Percentiles rank a stretch among this genome's conserved stretches.
Conservation (phyloP, 2,329 filamentous ascomycete species). For the Emmonsiellopsis sp. region DNA sequence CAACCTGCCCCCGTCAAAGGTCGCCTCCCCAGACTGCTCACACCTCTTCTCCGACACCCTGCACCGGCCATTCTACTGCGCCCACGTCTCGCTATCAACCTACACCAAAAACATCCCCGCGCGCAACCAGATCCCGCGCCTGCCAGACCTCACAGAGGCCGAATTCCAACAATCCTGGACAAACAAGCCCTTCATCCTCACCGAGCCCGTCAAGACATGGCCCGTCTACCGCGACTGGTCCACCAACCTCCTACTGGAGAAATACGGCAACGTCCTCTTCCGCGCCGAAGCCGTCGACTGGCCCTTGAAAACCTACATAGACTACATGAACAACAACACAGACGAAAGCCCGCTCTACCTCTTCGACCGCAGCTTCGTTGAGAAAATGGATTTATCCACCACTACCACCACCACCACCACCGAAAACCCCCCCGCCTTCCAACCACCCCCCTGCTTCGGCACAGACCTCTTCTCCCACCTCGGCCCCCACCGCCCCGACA, state of each 20-base stretch:
- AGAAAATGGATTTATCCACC: conserved; percentile 70
- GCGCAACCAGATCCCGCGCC: conserved; percentile 62
- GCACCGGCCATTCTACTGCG: conserved; percentile 83
- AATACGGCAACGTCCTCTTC: conserved; percentile 61
- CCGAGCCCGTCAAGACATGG: conserved; percentile 72
- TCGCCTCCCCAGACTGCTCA: conserved; percentile 58
- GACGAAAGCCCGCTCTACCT: conserved; percentile 91
- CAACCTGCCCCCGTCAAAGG: conserved; percentile 44
- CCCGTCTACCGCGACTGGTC: conserved; percentile 68
- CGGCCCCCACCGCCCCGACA: conserved; percentile 68
- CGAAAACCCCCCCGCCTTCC: conserved; percentile 50
- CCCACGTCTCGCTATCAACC: conserved; percentile 58
- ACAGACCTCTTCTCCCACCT: conserved; percentile 77
- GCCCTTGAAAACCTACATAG: conserved; percentile 69
- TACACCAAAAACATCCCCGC: conserved; percentile 64
- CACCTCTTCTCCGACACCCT: conserved; percentile 83
- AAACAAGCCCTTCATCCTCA: conserved; percentile 76
- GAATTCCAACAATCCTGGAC: conserved; percentile 73
- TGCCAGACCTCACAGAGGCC: conserved; percentile 58
- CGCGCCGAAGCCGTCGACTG: conserved; percentile 91
- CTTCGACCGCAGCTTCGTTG: conserved; percentile 77
- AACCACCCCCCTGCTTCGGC: conserved; percentile 75
- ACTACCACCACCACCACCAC: conserved; percentile 21
- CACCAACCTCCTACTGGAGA: conserved; percentile 54
- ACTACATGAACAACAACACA: conserved; percentile 68